Conservation (phyloP, 805 yeast genomes). For the Crinitomyces ghanaensis region DNA sequence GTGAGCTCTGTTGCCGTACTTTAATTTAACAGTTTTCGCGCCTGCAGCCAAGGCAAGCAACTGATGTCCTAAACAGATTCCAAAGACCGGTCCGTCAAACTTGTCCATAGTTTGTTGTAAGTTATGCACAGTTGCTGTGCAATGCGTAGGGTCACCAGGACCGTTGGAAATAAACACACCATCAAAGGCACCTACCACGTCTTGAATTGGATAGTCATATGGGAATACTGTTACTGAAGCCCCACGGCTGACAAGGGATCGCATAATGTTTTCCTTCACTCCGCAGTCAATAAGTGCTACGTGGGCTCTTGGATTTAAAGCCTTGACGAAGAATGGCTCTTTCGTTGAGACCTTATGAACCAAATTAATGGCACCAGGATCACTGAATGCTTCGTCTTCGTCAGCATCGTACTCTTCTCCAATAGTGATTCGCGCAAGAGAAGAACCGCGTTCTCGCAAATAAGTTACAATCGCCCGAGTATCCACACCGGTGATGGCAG, state of each 20-base stretch:
- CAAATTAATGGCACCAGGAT: constrained; percentile 81
- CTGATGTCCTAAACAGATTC: constrained; percentile 97
- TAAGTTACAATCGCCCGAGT: constrained; percentile 89
- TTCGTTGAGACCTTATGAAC: constrained; percentile 92
- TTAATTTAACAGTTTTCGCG: constrained; percentile 82
- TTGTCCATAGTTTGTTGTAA: constrained; percentile 59
- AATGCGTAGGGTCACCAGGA: constrained; percentile 96
- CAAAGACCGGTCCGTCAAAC: constrained; percentile 78
- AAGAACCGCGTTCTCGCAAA: constrained; percentile 92
- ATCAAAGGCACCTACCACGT: constrained; percentile 83
- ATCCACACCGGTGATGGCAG: constrained; percentile 94
- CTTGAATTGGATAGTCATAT: constrained; percentile 84
- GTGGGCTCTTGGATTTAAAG: constrained; percentile 54
- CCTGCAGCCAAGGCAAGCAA: constrained; percentile 90
- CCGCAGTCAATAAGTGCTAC: constrained; percentile 96
- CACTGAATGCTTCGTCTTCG: constrained; percentile 80
- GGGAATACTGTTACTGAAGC: constrained; percentile 96
- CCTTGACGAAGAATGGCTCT: constrained; percentile 81
- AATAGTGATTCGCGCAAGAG: constrained; percentile 77
- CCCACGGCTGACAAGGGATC: constrained; percentile 90
- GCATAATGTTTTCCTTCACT: constrained; percentile 91
- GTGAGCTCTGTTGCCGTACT: constrained; percentile 98
- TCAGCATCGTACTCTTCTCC: constrained; percentile 89
- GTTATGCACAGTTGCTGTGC: constrained; percentile 64
- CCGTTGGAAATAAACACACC: constrained; percentile 94